Evolutionary conservation across 2,329 filamentous ascomycete genomes (phyloP), one percentile per base, ranked within the genome.

Genomic region (Nothophoma quercina): DNA sequence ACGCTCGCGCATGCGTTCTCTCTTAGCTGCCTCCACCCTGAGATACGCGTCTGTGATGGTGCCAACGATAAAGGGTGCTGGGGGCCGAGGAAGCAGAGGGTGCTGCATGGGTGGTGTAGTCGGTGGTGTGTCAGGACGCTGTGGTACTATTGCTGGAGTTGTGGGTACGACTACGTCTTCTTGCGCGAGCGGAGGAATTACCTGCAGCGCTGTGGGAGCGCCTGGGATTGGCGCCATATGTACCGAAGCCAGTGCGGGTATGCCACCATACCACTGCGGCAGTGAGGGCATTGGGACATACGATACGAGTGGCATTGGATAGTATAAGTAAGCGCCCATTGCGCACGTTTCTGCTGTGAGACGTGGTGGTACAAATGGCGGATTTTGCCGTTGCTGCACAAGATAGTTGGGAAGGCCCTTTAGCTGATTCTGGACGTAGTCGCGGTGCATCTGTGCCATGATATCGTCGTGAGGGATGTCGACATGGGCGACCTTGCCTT

Each of bases 11-110:
- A 44, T n/a, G 18, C 44, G 29, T 21, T 23, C 33, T 6, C 19
- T 26, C 34, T 28, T 42, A 10, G 32, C 50, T 16, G 38, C 50
- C 21, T 52, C 30, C 9, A 52, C 38, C 26, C 50, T 52, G n/a
- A 33, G 8, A 18, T 36, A 47, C 1, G 50, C 50, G n/a, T 52
- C 42, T 13, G 42, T 47, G 5, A 52, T 12, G 19, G 25, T 23
- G 9, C 50, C 50, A 32, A 47, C 42, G 9, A 52, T 23, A 16
- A 33, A 52, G 3, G 42, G 38, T 7, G 44, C 38, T 7, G 15
- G 16, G 6, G 15, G 41, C 18, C 13, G 28, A 45, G 28, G 32
- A 21, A 7, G 19, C 15, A 30, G 16, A 16, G 9, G 30, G 26
- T 21, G 28, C 6, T 8, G 16, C 4, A 13, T 19, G 10, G 32